Evolutionary conservation across 805 yeast genomes (phyloP), one percentile per base, ranked within the genome.

Genomic region (Metschnikowia orientalis): DNA sequence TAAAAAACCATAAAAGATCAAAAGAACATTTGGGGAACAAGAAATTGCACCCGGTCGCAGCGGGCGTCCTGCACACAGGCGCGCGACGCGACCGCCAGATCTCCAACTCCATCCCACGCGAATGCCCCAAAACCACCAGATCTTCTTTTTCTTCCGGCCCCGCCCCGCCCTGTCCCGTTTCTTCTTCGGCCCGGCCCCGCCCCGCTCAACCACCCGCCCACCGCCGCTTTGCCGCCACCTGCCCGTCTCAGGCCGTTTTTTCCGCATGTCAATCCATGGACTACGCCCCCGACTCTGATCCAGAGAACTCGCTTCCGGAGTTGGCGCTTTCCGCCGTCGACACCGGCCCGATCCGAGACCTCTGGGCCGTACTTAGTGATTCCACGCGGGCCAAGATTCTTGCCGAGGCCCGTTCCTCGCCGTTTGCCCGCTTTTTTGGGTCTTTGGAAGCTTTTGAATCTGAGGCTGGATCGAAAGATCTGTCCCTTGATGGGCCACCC

Each of bases 281-380:
- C 30, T 27, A 23, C 30, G 36, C 40, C 36, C 24, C 45, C 32
- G 50, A 46, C 44, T 46, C 50, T 31, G 50, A 46, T 26, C 30
- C 40, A 28, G 48, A 44, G 34, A 46, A 42, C 38, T 28, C 43
- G 25, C 43, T 44, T 6, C 47, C 48, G 19, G 26, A 12, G 10
- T 27, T 45, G 18, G 15, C 40, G 14, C 22, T 30, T 21, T 34
- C 42, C 18, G 42, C 37, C n/a, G 30, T 45, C 13, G 48, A 45
- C 19, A 11, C 23, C 5, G 34, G 15, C n/a, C 38, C 28, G 12
- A 34, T 45, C 15, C 36, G 41, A 18, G 34, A 33, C 5, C 37
- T 37, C 4, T 26, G 23, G 19, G 24, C 36, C 9, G 21, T 38
- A 20, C 32, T 37, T 19, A 40, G 45, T n/a, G 30, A 8, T 5